Base-by-base conservation (phyloP, 768 basidiomycete genomes). In the Suillus occidentalis region DNA sequence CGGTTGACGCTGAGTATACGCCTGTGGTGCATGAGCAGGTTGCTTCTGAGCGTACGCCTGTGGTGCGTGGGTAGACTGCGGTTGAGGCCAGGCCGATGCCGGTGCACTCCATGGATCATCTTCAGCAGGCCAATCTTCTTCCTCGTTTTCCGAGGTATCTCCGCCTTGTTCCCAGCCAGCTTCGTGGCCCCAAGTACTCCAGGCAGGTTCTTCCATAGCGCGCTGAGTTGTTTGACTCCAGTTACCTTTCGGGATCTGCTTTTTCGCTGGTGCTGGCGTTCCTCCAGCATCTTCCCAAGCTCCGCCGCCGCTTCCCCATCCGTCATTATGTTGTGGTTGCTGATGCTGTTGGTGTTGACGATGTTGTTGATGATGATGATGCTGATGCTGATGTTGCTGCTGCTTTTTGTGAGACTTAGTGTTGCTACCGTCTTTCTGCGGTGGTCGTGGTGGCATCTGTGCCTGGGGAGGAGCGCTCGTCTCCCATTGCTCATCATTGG, bases 61-160 rank as follows among this genome's bases (percentile, higher is more conserved):
- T 55, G 31, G 53, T 37, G 25, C 45, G 69, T 4, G 75, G 67
- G 58, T 73, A 61, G 68, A 4, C 53, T 68, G 72, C 28, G 62
- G 62, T 53, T 65, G 70, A 43, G 22, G 63, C 77, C 71, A 72
- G 28, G 60, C 59, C 37, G 9, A 22, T 37, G 14, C 61, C 59
- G 60, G 68, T 59, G 50, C 55, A 36, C 60, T 64, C 78, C 76
- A 74, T 13, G 55, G 67, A 25, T 69, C 67, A 12, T 71, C 69
- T 42, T 64, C 60, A 58, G 65, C 73, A 43, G 67, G 72, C 72
- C 58, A 75, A 59, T 36, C 75, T 55, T 72, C 74, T 31, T 71
- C 71, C 14, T 22, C 73, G 31, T 65, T 47, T 40, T 63, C 64
- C 4, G 53, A 63, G 10, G 59, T 37, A 55, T 67, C 71, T 22